phyloP scores from a whole-genome alignment of 208 protist species.

The Naegleria fowleri region DNA sequence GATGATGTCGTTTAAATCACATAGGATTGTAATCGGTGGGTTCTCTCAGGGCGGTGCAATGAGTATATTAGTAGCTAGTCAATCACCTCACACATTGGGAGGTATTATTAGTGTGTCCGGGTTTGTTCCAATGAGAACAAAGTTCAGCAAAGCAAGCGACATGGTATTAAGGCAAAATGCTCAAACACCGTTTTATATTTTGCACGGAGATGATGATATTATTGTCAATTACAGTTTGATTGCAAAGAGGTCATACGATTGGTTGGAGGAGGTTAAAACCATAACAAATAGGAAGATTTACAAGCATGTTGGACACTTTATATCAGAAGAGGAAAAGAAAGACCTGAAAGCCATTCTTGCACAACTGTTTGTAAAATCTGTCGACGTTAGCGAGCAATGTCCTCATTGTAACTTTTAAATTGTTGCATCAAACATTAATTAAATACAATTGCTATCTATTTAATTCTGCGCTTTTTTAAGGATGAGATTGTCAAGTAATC shows the following conservation, averaged over 20 bases:
- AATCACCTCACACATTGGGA: not conserved
- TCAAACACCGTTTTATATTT: not conserved
- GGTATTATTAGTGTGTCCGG: not conserved
- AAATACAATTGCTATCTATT: too few relatives aligned
- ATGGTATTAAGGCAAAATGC: not conserved
- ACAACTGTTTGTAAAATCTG: too few relatives aligned
- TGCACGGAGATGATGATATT: not conserved
- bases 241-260: not conserved
- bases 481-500: not conserved
- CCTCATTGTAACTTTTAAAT: too few relatives aligned
- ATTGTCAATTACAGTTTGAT: not conserved
- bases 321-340: conserved; percentile 2
- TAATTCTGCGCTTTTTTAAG: not conserved
- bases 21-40: not conserved
- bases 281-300: not conserved
- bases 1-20: not conserved
- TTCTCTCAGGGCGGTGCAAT: conserved; percentile 1
- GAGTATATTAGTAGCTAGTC: not conserved
- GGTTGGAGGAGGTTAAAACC: not conserved
- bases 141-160: not conserved
- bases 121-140: not conserved
- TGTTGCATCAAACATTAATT: too few relatives aligned
- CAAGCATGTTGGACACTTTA: not conserved
- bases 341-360: not conserved
- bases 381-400: too few relatives aligned